Conservation (phyloP, 2,329 filamentous ascomycete genomes). For the Scopulariopsis brevicaulis region DNA sequence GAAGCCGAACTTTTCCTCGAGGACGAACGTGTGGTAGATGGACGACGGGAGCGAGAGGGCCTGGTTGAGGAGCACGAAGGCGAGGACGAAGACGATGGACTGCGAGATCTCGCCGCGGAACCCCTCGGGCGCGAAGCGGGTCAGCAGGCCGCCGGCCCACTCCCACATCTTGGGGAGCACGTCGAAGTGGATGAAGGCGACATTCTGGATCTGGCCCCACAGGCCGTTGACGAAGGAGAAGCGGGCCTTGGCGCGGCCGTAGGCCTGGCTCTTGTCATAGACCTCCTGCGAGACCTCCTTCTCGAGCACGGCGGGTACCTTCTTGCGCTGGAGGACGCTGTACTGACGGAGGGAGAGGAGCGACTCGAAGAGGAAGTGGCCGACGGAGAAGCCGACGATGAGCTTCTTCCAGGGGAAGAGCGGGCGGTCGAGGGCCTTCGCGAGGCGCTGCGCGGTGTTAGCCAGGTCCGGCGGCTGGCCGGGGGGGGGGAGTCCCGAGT, state of each 20-base stretch:
- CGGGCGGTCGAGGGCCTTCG: constrained; percentile 78
- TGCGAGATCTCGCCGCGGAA: constrained; percentile 91
- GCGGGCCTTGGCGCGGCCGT: constrained; percentile 90
- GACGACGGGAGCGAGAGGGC: constrained; percentile 67
- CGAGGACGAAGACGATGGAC: constrained; percentile 83
- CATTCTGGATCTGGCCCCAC: constrained; percentile 78
- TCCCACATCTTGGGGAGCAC: constrained; percentile 85
- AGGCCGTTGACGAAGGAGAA: constrained; percentile 73
- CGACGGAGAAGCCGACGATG: constrained; percentile 86
- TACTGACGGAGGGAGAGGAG: constrained; percentile 88
- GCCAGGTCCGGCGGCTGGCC: not conserved
- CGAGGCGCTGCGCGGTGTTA: constrained; percentile 46
- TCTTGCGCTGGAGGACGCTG: constrained; percentile 53
- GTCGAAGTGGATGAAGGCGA: constrained; percentile 83
- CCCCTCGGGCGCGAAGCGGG: constrained; percentile 60
- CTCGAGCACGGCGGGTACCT: constrained; percentile 57
- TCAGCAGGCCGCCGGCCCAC: constrained; percentile 63
- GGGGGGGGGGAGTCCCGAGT: not conserved
- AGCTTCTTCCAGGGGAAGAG: constrained; percentile 96
- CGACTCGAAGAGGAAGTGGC: constrained; percentile 82
- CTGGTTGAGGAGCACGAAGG: constrained; percentile 74
- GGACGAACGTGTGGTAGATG: constrained; percentile 88
- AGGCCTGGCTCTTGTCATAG: constrained; percentile 82
- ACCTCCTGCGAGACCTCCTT: constrained; percentile 82
- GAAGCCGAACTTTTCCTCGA: constrained; percentile 96